Evolutionary conservation across 768 basidiomycete genomes (phyloP).

Genomic region (Russula brevipes): DNA sequence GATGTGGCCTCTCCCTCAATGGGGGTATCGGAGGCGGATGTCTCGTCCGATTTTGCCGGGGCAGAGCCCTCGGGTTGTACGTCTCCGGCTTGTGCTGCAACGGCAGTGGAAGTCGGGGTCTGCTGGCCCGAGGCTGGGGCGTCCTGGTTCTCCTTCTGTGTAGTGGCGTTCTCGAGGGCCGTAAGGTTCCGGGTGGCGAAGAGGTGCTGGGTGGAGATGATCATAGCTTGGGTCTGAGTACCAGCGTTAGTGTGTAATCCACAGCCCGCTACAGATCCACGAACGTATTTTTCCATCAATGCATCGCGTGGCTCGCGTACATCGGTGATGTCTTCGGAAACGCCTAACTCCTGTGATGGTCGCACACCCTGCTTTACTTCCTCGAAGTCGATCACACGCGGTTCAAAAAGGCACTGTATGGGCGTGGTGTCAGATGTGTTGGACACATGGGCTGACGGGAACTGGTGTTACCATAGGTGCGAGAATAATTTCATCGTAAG

Average conservation of each 20-base stretch:
- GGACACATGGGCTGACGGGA: conserved; percentile 1
- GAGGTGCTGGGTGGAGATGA: conserved; percentile 83
- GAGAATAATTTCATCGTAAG: conserved; percentile 93
- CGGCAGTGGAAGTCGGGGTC: conserved; percentile 23
- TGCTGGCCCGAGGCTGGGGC: conserved; percentile 25
- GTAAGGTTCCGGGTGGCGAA: conserved; percentile 32
- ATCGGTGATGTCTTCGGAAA: conserved; percentile 68
- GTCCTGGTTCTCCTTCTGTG: conserved; percentile 8
- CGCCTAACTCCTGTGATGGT: conserved; percentile 48
- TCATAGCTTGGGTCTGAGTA: conserved; percentile 80
- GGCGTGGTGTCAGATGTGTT: not conserved
- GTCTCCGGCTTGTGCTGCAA: conserved; percentile 19
- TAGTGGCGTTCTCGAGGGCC: conserved; percentile 9
- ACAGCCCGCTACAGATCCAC: conserved; percentile 20
- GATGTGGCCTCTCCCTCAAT: conserved; percentile 18
- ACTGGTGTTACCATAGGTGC: conserved; percentile 77
- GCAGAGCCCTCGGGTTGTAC: conserved; percentile 22
- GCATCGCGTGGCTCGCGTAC: conserved; percentile 28
- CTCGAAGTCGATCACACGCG: conserved; percentile 87
- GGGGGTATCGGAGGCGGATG: conserved; percentile 24
- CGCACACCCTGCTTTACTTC: conserved; percentile 54
- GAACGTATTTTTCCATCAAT: conserved; percentile 39
- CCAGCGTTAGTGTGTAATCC: conserved; percentile 8
- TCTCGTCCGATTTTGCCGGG: conserved; percentile 22
- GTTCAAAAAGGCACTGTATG: conserved; percentile 82